phyloP scores from a whole-genome alignment of 2,329 filamentous ascomycete genomes.

The Alternaria sp. region DNA sequence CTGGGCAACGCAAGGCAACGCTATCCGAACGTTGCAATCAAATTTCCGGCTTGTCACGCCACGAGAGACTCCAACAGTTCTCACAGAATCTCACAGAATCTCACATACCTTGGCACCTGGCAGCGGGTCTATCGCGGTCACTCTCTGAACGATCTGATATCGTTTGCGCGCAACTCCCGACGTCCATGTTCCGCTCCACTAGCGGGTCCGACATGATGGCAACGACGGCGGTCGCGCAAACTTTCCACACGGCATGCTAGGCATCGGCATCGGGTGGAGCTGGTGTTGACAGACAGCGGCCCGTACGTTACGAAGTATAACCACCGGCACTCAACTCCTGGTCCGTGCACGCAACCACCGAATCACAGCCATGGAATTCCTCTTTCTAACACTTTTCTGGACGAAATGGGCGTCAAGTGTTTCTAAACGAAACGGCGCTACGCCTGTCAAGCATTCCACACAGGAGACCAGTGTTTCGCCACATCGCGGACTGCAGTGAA shows the following conservation, averaged over 20 bases:
- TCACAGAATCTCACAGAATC: not conserved
- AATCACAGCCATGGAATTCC: not conserved
- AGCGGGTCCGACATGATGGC: not conserved
- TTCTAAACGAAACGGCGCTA: constrained; percentile 1
- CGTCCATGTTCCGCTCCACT: not conserved
- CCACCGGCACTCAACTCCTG: not conserved
- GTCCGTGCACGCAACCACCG: not conserved
- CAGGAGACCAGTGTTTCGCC: not conserved
- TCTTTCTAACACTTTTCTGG: not conserved
- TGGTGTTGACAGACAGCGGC: not conserved
- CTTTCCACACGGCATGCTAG: not conserved
- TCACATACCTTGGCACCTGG: not conserved
- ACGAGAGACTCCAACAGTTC: not conserved
- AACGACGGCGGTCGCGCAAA: not conserved
- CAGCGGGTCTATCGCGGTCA: not conserved
- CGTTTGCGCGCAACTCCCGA: not conserved
- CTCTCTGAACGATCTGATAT: not conserved
- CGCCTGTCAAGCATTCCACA: not conserved
- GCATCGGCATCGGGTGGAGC: not conserved
- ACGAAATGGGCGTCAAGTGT: not conserved
- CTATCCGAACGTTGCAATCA: not conserved
- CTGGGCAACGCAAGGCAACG: not conserved
- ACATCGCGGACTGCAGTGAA: not conserved
- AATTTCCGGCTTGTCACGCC: not conserved
- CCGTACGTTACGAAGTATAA: not conserved